A percentile compares a stretch with the other conserved stretches of the same genome.
Conservation (phyloP, 495 filamentous ascomycete species). For the Penicillium simplicissimum region DNA sequence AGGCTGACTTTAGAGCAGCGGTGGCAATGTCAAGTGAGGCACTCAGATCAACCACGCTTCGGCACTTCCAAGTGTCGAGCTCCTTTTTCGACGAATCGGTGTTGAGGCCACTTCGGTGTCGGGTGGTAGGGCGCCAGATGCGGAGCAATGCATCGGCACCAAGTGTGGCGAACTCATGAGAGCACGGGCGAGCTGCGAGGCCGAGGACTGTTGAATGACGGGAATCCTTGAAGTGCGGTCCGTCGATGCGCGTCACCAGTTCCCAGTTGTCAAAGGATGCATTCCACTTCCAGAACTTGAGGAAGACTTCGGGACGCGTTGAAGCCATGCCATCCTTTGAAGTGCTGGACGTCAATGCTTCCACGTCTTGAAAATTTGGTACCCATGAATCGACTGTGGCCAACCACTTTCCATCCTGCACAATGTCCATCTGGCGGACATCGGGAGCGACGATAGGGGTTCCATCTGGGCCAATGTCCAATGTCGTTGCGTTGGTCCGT, state of each 20-base stretch:
- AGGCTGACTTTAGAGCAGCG: slow-evolving; percentile 30
- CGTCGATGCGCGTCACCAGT: slow-evolving; percentile 76
- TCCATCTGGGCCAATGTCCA: slow-evolving; percentile 70
- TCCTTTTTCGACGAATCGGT: slow-evolving; percentile 52
- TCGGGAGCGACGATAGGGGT: slow-evolving; percentile 70
- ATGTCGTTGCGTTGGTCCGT: slow-evolving; percentile 79
- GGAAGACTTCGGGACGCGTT: slow-evolving; percentile 62
- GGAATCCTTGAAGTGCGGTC: slow-evolving; percentile 65
- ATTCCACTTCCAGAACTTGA: slow-evolving; percentile 90
- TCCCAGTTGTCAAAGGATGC: slow-evolving; percentile 63
- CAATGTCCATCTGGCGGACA: slow-evolving; percentile 69
- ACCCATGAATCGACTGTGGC: slow-evolving; percentile 90
- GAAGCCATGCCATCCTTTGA: slow-evolving; percentile 28
- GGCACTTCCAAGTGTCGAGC: slow-evolving; percentile 72
- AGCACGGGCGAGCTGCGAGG: slow-evolving; percentile 64
- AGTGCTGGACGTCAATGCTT: slow-evolving; percentile 46
- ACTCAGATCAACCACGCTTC: slow-evolving; percentile 56
- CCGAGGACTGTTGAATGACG: slow-evolving; percentile 63
- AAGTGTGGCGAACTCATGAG: slow-evolving; percentile 74
- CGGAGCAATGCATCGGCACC: slow-evolving; percentile 76
- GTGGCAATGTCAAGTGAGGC: slow-evolving; percentile 37
- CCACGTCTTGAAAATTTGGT: slow-evolving; percentile 65
- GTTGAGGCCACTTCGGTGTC: slow-evolving; percentile 61
- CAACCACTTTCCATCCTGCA: slow-evolving; percentile 82
- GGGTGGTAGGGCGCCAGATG: slow-evolving; percentile 71